Evolutionary conservation across 2,329 filamentous ascomycete species (phyloP).

Genomic region (Xylaria sp.): DNA sequence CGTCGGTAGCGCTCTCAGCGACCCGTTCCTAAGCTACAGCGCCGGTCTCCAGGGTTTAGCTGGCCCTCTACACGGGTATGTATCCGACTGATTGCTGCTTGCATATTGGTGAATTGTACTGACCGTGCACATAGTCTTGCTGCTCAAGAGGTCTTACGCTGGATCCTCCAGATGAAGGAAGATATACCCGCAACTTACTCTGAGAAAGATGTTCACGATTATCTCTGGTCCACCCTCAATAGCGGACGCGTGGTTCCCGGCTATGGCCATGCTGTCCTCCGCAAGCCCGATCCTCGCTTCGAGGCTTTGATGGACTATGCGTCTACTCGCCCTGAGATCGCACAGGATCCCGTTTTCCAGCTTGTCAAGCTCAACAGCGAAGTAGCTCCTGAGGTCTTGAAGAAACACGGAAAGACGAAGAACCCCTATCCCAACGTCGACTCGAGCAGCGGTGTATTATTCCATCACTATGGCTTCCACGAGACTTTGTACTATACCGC

Average conservation of each 20-base stretch:
- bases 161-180: constrained; percentile 96
- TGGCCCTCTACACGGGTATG: constrained; percentile 85
- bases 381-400: constrained; percentile 89
- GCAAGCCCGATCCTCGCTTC: constrained; percentile 97
- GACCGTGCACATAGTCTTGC: constrained; percentile 70
- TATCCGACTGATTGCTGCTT: background rate
- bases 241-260: constrained; percentile 94
- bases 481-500: constrained; percentile 95
- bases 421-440: constrained; percentile 99
- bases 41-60: constrained; percentile 95
- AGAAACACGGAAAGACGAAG: constrained; percentile 97
- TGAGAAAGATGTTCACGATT: constrained; percentile 84
- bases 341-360: constrained; percentile 88
- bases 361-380: constrained; percentile 94
- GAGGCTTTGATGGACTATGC: constrained; percentile 98
- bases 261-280: constrained; percentile 94
- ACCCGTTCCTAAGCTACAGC: constrained; percentile 95
- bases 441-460: constrained; percentile 90
- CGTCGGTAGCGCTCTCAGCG: constrained; percentile 92
- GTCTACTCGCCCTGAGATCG: constrained; percentile 83
- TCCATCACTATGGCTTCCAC: constrained; percentile 98
- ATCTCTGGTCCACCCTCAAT: constrained; percentile 93
- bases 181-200: constrained; percentile 81
- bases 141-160: constrained; percentile 95
- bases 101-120: constrained; percentile 2